Base-by-base conservation (phyloP, 768 basidiomycete genomes). In the Amanita phalloides region DNA sequence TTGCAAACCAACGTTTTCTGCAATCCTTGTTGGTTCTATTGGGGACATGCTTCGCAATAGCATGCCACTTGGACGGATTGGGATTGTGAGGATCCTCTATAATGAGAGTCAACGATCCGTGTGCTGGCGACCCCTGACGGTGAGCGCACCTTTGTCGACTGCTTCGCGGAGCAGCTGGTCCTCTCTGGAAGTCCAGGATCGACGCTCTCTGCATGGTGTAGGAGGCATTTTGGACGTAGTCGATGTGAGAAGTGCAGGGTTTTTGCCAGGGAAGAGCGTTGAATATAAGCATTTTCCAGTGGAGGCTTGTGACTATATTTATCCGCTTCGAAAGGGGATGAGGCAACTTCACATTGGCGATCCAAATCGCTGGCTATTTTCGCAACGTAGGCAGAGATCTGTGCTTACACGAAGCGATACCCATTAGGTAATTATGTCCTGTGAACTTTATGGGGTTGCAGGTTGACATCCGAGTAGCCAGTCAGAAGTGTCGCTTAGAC, bases 21-120 rank as follows among this genome's bases (percentile, higher is more conserved):
- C 79, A 81, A 60, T 81, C 79, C 58, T 81, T 81, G 68, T 81
- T 81, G 20, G 76, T 79, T 50, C 79, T 68, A 58, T 79, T 75
- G 8, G 78, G 79, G 4, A 81, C 76, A 59, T 79, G 76, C 57
- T 77, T 75, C n/a, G 78, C 75, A 49, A 81, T 79, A 32, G 75
- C 76, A 62, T 78, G 76, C 79, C 79, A 81, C 55, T 78, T 79
- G 45, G 77, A 77, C 20, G 79, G 79, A 54, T 76, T 77, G 25
- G 73, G 63, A 58, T 75, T 74, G 45, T 75, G 71, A 48, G 77
- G 75, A 58, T 78, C 78, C 71, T 79, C 79, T 81, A 60, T 30
- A 56, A 51, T n/a, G 41, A 46, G 23, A 54, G 48, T 54, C 38
- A 58, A 46, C 50, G 52, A 45, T 39, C 42, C 38, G 17, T 6